A percentile compares a stretch with the other conserved stretches of the same genome.
Conservation (phyloP, 768 basidiomycete species). For the Chalciporus sphaerocephalus region DNA sequence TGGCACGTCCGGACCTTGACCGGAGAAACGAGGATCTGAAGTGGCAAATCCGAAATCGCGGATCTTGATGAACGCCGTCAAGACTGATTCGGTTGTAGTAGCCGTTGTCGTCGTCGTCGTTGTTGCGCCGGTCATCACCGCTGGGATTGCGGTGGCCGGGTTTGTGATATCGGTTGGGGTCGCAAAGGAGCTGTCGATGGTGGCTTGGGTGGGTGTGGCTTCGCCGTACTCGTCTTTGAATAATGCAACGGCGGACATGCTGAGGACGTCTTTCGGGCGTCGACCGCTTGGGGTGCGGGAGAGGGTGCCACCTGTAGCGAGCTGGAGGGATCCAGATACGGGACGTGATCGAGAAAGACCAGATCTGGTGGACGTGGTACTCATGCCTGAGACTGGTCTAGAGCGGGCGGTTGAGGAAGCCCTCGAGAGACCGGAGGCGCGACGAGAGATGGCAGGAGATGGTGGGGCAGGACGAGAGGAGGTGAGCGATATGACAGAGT, state of each 20-base stretch:
- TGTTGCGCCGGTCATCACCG: neutral
- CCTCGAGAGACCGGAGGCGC: constrained; percentile 32
- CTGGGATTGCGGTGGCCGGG: neutral
- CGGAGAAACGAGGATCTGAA: constrained; percentile 42
- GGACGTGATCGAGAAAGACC: constrained; percentile 8
- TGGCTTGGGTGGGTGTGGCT: neutral
- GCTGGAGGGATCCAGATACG: constrained; percentile 6
- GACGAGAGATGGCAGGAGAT: constrained; percentile 50
- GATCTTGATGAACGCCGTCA: constrained; percentile 35
- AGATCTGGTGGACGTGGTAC: constrained; percentile 19
- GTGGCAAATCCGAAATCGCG: constrained; percentile 47
- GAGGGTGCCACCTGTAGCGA: neutral
- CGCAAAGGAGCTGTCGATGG: neutral
- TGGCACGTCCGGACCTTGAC: constrained; percentile 40
- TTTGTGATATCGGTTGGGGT: neutral
- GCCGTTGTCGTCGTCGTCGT: neutral
- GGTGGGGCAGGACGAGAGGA: constrained; percentile 58
- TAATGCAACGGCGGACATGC: constrained; percentile 14
- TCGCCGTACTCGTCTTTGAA: constrained; percentile 2
- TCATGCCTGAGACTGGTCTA: constrained; percentile 20
- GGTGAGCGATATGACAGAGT: constrained; percentile 33
- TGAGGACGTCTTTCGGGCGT: constrained; percentile 12
- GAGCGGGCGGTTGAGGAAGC: constrained; percentile 19
- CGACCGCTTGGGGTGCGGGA: constrained; percentile 18
- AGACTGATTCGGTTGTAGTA: neutral